A percentile compares a stretch with the other conserved stretches of the same genome.
Conservation (phyloP, 2,329 filamentous ascomycete genomes). For the Venturia asperata region DNA sequence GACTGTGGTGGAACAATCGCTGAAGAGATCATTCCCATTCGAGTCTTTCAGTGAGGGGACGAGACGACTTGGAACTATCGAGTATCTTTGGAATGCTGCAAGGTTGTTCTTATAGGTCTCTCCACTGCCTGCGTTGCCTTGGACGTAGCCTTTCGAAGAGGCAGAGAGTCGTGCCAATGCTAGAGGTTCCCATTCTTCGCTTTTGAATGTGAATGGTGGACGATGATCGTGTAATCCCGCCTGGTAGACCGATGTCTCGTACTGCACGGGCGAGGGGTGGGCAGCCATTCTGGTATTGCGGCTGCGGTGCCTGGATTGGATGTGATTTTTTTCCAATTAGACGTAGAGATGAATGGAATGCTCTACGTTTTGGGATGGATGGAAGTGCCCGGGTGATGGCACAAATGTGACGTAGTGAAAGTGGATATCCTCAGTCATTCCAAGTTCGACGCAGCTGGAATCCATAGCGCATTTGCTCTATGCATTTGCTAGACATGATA, state of each 20-base stretch:
- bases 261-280: background rate
- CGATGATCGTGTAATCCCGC: background rate
- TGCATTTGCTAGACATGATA: too few relatives aligned
- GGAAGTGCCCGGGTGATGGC: too few relatives aligned
- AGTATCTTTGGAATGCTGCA: slow-evolving; percentile 35
- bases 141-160: slow-evolving; percentile 34
- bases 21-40: slow-evolving; percentile 23
- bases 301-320: background rate
- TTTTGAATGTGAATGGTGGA: background rate
- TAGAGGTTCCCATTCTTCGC: background rate
- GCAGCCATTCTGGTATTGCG: background rate
- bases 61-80: slow-evolving; percentile 36
- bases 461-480: too few relatives aligned
- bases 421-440: too few relatives aligned
- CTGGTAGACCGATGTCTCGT: background rate
- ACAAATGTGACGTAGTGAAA: too few relatives aligned
- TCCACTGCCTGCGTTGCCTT: slow-evolving; percentile 32
- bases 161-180: background rate
- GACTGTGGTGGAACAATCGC: slow-evolving; percentile 23
- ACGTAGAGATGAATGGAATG: too few relatives aligned
- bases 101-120: slow-evolving; percentile 33
- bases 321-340: too few relatives aligned
- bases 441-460: too few relatives aligned
- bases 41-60: slow-evolving; percentile 31
- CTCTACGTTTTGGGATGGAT: too few relatives aligned